Evolutionary conservation across 371 early-diverging fungal genomes (phyloP).

Genomic region (Zychaea mexicana): DNA sequence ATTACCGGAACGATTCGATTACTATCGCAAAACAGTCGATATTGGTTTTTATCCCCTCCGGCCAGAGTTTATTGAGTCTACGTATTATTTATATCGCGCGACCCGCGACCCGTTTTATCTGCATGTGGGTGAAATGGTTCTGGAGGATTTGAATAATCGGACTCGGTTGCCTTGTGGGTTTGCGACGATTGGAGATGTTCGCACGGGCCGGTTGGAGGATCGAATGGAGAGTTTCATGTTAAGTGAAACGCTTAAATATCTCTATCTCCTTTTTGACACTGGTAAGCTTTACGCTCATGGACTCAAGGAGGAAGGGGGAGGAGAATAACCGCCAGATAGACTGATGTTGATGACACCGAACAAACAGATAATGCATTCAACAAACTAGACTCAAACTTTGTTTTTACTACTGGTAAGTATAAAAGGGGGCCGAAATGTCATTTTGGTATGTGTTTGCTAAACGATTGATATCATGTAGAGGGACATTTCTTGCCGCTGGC

Average conservation of each 20-base stretch:
- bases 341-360: not conserved
- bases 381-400: conserved; percentile 69
- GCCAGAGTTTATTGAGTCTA: conserved; percentile 95
- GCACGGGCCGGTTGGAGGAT: conserved; percentile 67
- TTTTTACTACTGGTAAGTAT: conserved; percentile 79
- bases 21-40: conserved; percentile 58
- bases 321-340: too few species aligned
- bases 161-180: conserved; percentile 85
- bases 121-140: conserved; percentile 84
- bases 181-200: conserved; percentile 74
- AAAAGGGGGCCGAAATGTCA: too few species aligned
- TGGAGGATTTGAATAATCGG: conserved; percentile 75
- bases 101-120: conserved; percentile 91
- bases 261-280: conserved; percentile 86
- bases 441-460: too few species aligned
- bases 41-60: conserved; percentile 84
- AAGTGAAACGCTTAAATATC: conserved; percentile 95
- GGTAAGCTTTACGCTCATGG: conserved; percentile 24
- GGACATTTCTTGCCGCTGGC: conserved; percentile 71
- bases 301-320: not conserved
- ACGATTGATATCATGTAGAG: conserved; percentile 50
- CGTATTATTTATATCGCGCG: conserved; percentile 88
- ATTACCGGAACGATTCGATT: conserved; percentile 88
- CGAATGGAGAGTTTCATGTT: conserved; percentile 95
- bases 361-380: conserved; percentile 58